Conservation (phyloP, 371 early-diverging fungal genomes). For the Rhizopus stolonifer region DNA sequence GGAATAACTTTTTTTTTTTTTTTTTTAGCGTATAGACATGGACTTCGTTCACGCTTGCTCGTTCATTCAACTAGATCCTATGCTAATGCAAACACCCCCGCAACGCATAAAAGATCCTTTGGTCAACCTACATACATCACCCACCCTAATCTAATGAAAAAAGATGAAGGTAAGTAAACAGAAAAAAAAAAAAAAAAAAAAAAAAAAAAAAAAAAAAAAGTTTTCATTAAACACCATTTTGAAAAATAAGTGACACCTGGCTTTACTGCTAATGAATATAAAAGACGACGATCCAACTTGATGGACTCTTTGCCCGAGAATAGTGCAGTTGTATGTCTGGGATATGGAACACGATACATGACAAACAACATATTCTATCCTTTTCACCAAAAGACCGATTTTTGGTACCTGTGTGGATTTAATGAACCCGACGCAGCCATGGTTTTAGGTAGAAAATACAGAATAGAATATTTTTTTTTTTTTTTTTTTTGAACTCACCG, state of each 20-base stretch:
- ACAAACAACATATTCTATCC: slow-evolving; percentile 93
- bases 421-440: slow-evolving; percentile 87
- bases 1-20: not conserved
- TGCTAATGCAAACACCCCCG: slow-evolving; percentile 24
- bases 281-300: slow-evolving; percentile 67
- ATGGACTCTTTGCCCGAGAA: slow-evolving; percentile 63
- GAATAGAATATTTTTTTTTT: not conserved
- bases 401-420: slow-evolving; percentile 86
- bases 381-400: slow-evolving; percentile 92
- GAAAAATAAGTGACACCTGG: slow-evolving; percentile 74
- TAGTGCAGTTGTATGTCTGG: slow-evolving; percentile 71
- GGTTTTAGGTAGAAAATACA: slow-evolving; percentile 62
- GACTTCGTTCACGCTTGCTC: not conserved
- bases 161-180: slow-evolving; percentile 64
- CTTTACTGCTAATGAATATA: slow-evolving; percentile 70
- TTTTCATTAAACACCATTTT: not conserved
- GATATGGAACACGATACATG: slow-evolving; percentile 81
- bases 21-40: not conserved
- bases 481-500: no score
- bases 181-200: not conserved
- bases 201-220: not conserved
- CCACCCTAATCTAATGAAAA: slow-evolving; percentile 79
- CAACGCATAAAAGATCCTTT: slow-evolving; percentile 43
- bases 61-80: slow-evolving; percentile 1
- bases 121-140: slow-evolving; percentile 75